Evolutionary conservation across 345 rosid species (phyloP), one percentile per base, ranked within the genome.

Genomic region (Schrenkiella parvula): DNA sequence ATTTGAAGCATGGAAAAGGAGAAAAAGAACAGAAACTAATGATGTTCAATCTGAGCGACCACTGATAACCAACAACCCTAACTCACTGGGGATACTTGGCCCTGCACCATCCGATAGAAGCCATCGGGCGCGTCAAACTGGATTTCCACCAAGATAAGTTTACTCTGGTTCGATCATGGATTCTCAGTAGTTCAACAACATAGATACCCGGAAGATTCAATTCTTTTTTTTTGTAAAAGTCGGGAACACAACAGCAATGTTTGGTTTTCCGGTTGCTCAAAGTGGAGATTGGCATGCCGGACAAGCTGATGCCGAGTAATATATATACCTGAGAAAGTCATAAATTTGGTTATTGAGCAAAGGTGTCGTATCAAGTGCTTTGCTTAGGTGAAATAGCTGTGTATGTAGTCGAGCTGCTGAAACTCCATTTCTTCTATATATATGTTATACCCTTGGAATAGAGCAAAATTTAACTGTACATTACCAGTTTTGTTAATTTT

Each of bases 1-100:
- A 67, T 84, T 86, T 35, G 99, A 89, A 82, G 95, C 95, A 7
- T 91, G 99, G 99, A 95, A 95, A 70, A 80, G 91, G 51, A 79
- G 91, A 56, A 83, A 88, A 80, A 86, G 97, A 82, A 78, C 88
- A 14, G 96, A 95, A 64, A 67, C 80, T 5, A 78, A 71, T 22
- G 28, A 80, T 6, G 80, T 66, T 31, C 55, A 69, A 48, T 11
- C 63, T 21, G 73, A 71, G 60, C 43, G 77, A 87, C 86, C 56
- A 70, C 83, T 78, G 47, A 31, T 70, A 28, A 50, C 80, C 2
- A 53, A 82, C 3, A 92, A 92, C 81, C 91, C 97, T 48, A 92
- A 73, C 66, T 88, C 98, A 0, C 60, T 88, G 52, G 99, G 99
- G 39, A 95, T 95, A 79, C 97, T 95, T 4, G 99, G 99, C 55